These are phyloP conservation scores for Cordyceps farinosa DNA, from an alignment of 2,329 filamentous ascomycete genomes.

Conservation along the genomic window DNA sequence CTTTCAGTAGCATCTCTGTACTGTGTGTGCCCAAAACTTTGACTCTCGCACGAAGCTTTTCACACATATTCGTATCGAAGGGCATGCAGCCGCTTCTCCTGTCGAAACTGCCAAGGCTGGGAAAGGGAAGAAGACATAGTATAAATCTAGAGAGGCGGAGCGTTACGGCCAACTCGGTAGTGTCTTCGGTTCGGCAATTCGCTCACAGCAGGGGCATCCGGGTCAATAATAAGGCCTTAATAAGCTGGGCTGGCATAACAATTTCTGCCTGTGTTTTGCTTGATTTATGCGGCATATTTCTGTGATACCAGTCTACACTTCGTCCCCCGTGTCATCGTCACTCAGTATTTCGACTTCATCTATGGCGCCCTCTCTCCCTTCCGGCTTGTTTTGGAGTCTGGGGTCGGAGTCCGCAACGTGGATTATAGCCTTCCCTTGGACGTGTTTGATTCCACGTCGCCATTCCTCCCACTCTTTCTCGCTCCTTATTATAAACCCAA, in stretches of 20 bases:
- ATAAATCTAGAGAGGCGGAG: neutral
- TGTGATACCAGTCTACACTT: neutral
- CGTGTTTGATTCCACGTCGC: conserved; percentile 70
- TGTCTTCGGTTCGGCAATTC: neutral
- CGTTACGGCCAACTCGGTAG: neutral
- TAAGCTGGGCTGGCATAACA: neutral
- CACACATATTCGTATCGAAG: conserved; percentile 63
- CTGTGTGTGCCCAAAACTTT: conserved; percentile 44
- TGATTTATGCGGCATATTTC: neutral
- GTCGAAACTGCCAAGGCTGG: neutral
- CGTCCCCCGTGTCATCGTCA: conserved; percentile 50
- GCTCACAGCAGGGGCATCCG: neutral
- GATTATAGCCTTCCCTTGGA: conserved; percentile 80
- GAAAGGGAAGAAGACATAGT: neutral
- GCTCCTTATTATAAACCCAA: conserved; percentile 82
- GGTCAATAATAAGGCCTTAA: neutral
- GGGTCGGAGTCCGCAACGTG: conserved; percentile 74
- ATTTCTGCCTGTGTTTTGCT: neutral
- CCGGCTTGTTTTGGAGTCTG: conserved; percentile 45
- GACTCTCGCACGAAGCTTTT: conserved; percentile 69
- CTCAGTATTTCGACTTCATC: conserved; percentile 90
- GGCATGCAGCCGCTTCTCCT: conserved; percentile 53
- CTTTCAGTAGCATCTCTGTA: conserved; percentile 38
- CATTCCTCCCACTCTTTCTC: conserved; percentile 82
- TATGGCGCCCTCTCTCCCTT: conserved; percentile 68